Conservation (phyloP, 331 rosid genomes). For the Quercus tomentella region DNA sequence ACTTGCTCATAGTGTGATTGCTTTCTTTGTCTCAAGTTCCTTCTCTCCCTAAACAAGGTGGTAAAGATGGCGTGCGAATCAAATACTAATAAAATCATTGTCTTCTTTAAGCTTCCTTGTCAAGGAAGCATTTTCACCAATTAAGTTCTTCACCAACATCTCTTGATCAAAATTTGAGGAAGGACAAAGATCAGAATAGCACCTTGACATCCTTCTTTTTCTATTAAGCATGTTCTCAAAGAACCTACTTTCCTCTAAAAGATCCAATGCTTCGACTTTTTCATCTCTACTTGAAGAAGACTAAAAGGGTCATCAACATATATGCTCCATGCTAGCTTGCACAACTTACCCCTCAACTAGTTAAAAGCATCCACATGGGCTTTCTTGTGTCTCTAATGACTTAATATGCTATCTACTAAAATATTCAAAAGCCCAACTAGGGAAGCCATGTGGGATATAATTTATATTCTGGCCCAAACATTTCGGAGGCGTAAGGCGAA, state of each 20-base stretch:
- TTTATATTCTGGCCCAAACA: no score
- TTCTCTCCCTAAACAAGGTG: conserved; percentile 33
- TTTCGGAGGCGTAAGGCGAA: neutral
- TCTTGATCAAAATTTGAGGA: conserved; percentile 31
- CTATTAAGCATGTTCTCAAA: conserved; percentile 56
- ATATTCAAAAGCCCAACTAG: neutral
- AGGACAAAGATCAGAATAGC: conserved; percentile 63
- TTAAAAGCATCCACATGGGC: conserved; percentile 10
- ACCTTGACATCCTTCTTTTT: conserved; percentile 50
- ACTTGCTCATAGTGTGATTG: neutral
- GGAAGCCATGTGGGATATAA: conserved; percentile 37
- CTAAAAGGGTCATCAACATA: conserved; percentile 24
- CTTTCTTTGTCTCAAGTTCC: conserved; percentile 20
- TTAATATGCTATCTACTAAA: conserved; percentile 7
- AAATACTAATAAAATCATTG: conserved; percentile 14
- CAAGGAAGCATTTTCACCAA: conserved; percentile 13
- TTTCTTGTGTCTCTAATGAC: neutral
- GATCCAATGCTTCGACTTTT: conserved; percentile 54
- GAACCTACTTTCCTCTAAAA: conserved; percentile 78
- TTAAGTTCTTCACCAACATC: conserved; percentile 26
- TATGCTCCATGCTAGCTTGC: conserved; percentile 47
- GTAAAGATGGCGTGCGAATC: conserved; percentile 56
- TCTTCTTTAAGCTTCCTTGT: conserved; percentile 4
- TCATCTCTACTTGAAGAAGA: conserved; percentile 37
- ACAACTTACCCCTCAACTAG: conserved; percentile 8